These are phyloP conservation scores for Xylariaceae sp. DNA, from an alignment of 2,329 filamentous ascomycete species.

Conservation along the genomic window DNA sequence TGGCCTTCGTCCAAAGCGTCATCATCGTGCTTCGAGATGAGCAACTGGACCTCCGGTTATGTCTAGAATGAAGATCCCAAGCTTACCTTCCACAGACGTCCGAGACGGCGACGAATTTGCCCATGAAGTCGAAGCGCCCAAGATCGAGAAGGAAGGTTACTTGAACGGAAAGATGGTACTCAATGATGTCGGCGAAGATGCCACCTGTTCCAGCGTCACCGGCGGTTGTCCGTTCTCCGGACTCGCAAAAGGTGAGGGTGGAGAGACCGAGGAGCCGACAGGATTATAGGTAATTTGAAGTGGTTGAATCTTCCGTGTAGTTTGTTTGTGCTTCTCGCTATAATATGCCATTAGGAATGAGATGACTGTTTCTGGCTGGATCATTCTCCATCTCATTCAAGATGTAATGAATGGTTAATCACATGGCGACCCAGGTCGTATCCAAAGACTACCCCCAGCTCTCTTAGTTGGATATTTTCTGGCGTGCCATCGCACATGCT, in stretches of 20 bases:
- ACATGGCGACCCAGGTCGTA: neutral
- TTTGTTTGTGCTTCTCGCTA: neutral
- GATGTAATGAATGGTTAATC: neutral
- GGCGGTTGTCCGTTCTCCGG: conserved; percentile 25
- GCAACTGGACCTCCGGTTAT: neutral
- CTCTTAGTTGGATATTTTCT: neutral
- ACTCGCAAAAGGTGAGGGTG: conserved; percentile 8
- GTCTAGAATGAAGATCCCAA: neutral
- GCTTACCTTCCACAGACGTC: conserved; percentile 35
- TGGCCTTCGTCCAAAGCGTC: neutral
- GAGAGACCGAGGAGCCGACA: neutral
- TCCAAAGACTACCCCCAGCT: neutral
- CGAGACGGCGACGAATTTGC: conserved; percentile 57
- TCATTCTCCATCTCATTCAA: neutral
- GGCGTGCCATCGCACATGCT: conserved; percentile 1
- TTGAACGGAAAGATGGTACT: conserved; percentile 58
- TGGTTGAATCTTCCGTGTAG: neutral
- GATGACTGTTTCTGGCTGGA: neutral
- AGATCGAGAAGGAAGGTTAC: conserved; percentile 58
- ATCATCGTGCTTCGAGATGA: neutral
- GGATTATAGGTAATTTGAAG: neutral
- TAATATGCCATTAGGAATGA: conserved; percentile 7
- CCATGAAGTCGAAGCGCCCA: conserved; percentile 40
- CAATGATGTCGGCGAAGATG: conserved; percentile 35
- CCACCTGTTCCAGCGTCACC: conserved; percentile 23